phyloP scores from a whole-genome alignment of 1,284 basidiomycete species.

The Xerocomus tenax region DNA sequence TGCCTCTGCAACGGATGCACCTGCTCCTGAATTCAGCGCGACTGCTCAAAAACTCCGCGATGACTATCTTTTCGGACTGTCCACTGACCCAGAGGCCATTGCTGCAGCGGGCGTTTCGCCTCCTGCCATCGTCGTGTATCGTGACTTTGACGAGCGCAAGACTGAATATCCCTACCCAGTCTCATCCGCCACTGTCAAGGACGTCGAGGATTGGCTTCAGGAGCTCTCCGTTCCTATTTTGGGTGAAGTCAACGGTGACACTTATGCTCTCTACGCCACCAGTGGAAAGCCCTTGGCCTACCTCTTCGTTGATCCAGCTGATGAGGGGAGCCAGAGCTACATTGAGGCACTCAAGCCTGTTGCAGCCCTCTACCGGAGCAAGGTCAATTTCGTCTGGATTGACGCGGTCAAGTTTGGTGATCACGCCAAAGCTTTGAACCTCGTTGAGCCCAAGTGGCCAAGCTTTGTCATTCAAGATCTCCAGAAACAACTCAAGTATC shows the following conservation, averaged over 20 bases:
- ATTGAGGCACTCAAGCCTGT: conserved; percentile 68
- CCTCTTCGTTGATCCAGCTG: conserved; percentile 82
- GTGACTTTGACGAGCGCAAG: conserved; percentile 82
- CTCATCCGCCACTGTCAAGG: conserved; percentile 47
- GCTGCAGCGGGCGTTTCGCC: conserved; percentile 64
- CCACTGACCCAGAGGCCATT: conserved; percentile 64
- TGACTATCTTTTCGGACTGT: conserved; percentile 85
- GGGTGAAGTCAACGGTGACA: conserved; percentile 91
- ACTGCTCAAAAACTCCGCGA: conserved; percentile 86
- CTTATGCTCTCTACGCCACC: conserved; percentile 81
- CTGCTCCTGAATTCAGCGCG: conserved; percentile 65
- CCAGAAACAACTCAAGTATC: conserved; percentile 80
- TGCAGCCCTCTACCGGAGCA: conserved; percentile 75
- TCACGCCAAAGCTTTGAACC: conserved; percentile 92
- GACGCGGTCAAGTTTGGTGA: conserved; percentile 92
- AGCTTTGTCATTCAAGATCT: conserved; percentile 91
- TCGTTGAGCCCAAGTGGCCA: conserved; percentile 81
- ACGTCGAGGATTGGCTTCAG: conserved; percentile 72
- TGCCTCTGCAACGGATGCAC: conserved; percentile 56
- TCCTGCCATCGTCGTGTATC: conserved; percentile 88
- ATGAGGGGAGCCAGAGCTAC: conserved; percentile 57
- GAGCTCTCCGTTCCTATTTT: conserved; percentile 83
- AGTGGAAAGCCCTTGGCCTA: conserved; percentile 88
- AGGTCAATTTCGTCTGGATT: conserved; percentile 97
- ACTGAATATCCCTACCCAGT: conserved; percentile 66